These are phyloP conservation scores for Hypoxylon subgilvum DNA, from an alignment of 495 filamentous ascomycete species.

Conservation along the genomic window DNA sequence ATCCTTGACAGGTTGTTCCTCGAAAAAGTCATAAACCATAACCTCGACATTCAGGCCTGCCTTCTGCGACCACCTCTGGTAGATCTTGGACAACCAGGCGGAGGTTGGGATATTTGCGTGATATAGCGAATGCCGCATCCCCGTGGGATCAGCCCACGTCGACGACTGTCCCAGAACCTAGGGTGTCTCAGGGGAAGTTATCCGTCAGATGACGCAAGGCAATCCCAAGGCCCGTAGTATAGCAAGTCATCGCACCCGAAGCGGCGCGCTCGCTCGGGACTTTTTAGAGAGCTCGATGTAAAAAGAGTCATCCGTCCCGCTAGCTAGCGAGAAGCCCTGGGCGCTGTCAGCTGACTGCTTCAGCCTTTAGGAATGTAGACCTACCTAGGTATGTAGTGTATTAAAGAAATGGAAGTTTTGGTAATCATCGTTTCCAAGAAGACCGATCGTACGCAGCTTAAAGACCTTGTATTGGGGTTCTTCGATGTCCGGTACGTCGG, in stretches of 20 bases:
- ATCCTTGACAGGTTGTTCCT: slow-evolving; percentile 48
- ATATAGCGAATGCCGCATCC: slow-evolving; percentile 15
- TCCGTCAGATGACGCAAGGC: slow-evolving; percentile 20
- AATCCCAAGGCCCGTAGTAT: slow-evolving; percentile 8
- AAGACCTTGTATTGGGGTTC: too few species aligned
- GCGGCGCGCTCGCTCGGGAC: slow-evolving; percentile 22
- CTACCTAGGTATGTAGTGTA: too few species aligned
- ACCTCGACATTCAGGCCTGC: slow-evolving; percentile 43
- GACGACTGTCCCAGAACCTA: slow-evolving; percentile 29
- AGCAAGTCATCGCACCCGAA: slow-evolving; percentile 32
- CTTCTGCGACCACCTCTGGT: slow-evolving; percentile 38
- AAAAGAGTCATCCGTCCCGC: slow-evolving; percentile 42
- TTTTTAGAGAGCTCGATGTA: slow-evolving; percentile 38
- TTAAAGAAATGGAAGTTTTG: too few species aligned
- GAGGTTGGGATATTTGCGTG: slow-evolving; percentile 13
- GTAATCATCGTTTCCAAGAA: too few species aligned
- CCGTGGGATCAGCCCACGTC: slow-evolving; percentile 44
- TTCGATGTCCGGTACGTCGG: too few species aligned
- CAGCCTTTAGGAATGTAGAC: too few species aligned
- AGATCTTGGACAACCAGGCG: slow-evolving; percentile 37
- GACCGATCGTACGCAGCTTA: too few species aligned
- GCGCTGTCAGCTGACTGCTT: slow-evolving; percentile 21
- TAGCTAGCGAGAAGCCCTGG: slow-evolving; percentile 45
- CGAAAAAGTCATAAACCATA: slow-evolving; percentile 56
- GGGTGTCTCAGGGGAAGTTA: slow-evolving; percentile 24